These are phyloP conservation scores for Xylaria arbuscula DNA, from an alignment of 2,329 filamentous ascomycete genomes.

Conservation along the genomic window DNA sequence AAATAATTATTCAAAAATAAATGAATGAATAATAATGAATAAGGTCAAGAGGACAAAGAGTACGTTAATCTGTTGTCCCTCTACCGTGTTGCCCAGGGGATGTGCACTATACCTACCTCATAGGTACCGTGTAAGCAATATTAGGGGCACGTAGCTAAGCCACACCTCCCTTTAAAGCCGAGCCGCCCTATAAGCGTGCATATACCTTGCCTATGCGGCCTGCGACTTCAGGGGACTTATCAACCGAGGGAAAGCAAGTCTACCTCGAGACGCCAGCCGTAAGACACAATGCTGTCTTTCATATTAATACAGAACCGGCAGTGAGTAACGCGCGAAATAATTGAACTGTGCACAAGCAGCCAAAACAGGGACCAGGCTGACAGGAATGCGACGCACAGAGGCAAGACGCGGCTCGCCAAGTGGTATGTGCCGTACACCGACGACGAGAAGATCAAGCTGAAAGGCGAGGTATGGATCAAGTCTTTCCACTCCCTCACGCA, in stretches of 20 bases:
- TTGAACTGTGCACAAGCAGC: not conserved
- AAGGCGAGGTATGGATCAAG: constrained; percentile 79
- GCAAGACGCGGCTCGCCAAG: constrained; percentile 97
- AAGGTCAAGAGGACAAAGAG: too few species aligned
- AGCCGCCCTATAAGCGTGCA: not conserved
- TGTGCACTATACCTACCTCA: too few species aligned
- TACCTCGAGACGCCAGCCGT: constrained; percentile 7
- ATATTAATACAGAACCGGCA: constrained; percentile 58
- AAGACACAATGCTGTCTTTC: constrained; percentile 54
- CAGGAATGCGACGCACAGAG: constrained; percentile 60
- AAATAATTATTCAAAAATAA: too few species aligned
- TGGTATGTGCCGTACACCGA: constrained; percentile 99
- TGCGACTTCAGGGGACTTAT: constrained; percentile 7
- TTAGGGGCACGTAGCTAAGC: constrained; percentile 10
- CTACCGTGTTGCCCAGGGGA: too few species aligned
- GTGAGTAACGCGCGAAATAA: constrained; percentile 43
- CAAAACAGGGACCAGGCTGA: constrained; percentile 12
- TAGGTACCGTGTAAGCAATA: constrained; percentile 9
- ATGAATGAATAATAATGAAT: too few species aligned
- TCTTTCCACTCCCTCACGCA: constrained; percentile 2
- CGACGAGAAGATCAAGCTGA: constrained; percentile 98
- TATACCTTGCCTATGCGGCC: constrained; percentile 15
- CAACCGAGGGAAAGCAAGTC: constrained; percentile 7
- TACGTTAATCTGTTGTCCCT: too few species aligned
- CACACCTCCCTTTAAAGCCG: constrained; percentile 4